Evolutionary conservation across 768 basidiomycete genomes (phyloP).

Genomic region (Leccinum uliginosum): DNA sequence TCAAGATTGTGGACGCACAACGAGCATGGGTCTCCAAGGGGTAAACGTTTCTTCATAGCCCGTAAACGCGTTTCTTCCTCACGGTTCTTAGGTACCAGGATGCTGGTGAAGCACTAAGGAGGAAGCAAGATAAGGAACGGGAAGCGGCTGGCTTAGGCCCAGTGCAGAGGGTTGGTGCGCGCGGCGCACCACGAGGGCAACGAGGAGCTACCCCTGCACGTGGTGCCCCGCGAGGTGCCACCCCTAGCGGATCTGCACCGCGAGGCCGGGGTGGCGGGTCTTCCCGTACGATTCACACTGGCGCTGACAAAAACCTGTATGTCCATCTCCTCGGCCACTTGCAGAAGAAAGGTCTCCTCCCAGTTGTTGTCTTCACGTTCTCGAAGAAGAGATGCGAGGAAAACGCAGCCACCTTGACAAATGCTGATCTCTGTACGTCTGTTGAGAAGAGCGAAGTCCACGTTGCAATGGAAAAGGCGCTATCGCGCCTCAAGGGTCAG

Average conservation of each 20-base stretch:
- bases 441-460: constrained; percentile 98
- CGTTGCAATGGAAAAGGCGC: constrained; percentile 86
- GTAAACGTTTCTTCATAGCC: constrained; percentile 35
- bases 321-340: constrained; percentile 86
- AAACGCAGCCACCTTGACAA: constrained; percentile 85
- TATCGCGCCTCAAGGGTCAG: constrained; percentile 85
- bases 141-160: constrained; percentile 92
- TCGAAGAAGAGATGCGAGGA: constrained; percentile 98
- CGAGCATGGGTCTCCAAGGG: constrained; percentile 72
- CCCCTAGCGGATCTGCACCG: constrained; percentile 32
- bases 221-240: constrained; percentile 50
- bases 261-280: constrained; percentile 44
- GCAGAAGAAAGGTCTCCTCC: constrained; percentile 80
- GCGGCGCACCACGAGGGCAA: constrained; percentile 54
- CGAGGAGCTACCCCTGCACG: constrained; percentile 47
- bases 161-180: constrained; percentile 78
- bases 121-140: constrained; percentile 98
- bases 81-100: constrained; percentile 68
- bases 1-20: constrained; percentile 86
- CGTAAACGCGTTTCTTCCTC: not conserved
- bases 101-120: constrained; percentile 79
- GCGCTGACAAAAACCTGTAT: constrained; percentile 86
- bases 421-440: constrained; percentile 81
- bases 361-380: constrained; percentile 95
- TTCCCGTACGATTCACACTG: constrained; percentile 57